Evolutionary conservation across 345 rosid genomes (phyloP), one percentile per base, ranked within the genome.

Genomic region (Citrus reticulata): DNA sequence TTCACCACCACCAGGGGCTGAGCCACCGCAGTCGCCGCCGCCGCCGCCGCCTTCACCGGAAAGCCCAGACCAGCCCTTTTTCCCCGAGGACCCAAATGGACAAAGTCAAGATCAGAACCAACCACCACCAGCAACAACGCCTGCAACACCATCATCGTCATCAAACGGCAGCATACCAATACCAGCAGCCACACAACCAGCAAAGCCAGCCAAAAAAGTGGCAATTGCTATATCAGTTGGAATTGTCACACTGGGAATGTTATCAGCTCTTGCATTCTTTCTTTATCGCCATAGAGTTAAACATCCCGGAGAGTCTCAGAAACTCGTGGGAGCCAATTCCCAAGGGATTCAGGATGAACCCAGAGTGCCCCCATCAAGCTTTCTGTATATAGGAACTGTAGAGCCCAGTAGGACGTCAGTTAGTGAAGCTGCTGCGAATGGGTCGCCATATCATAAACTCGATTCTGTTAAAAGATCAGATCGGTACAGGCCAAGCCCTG

Each of bases 401-500:
- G 98, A 93, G 82, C 97, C 95, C 1, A 84, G 80, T 77, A 77
- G 84, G 69, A 78, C 73, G 64, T 90, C 95, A 20, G 86, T 66
- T 7, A 79, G 78, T 29, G 95, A 92, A 68, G 13, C 77, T 60
- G 13, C 77, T 67, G 91, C 84, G 20, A 90, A 88, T 66, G 81
- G 78, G 1, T 92, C 97, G 1, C 99, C 98, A 24, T 92, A 93
- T 85, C 92, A 84, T 78, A 91, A 93, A 81, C 82, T 93, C 70
- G 81, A 88, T 83, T 87, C 97, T 20, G 62, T 87, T 9, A 92
- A 90, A 85, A 85, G 91, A 85, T 92, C 97, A 9, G 99, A 95
- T 60, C 89, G 97, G 25, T 95, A 95, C 70, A 76, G 99, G 34
- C 99, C 99, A 2, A 95, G 99, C 60, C 99, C 99, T 1, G 99